phyloP scores from a whole-genome alignment of 805 yeast genomes.

The Scheffersomyces coipomensis region DNA sequence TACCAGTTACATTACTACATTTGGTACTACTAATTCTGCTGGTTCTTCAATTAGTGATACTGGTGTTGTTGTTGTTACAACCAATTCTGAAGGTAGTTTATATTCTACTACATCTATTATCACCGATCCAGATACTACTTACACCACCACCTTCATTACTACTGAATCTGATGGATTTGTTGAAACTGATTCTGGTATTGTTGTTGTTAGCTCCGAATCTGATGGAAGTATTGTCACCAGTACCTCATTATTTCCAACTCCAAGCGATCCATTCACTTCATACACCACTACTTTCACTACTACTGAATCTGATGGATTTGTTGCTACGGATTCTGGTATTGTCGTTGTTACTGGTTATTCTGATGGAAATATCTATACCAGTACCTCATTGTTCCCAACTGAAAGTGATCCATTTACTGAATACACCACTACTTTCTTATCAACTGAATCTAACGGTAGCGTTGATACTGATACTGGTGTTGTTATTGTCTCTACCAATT shows the following conservation, averaged over 20 bases:
- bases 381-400: neutral
- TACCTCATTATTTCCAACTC: constrained; percentile 1
- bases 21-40: neutral
- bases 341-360: constrained; percentile 3
- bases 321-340: constrained; percentile 7
- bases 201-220: neutral
- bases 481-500: constrained; percentile 5
- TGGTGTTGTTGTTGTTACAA: neutral
- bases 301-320: too few relatives aligned
- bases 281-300: neutral
- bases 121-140: constrained; percentile 4
- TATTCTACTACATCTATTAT: constrained; percentile 10
- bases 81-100: neutral
- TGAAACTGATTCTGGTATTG: constrained; percentile 4
- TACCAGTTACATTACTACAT: neutral
- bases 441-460: constrained; percentile 7
- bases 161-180: neutral
- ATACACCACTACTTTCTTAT: constrained; percentile 7
- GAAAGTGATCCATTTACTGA: neutral
- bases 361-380: neutral
- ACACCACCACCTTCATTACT: constrained; percentile 2
- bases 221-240: neutral
- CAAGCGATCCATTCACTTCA: neutral
- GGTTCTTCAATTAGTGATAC: neutral
- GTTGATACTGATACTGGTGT: constrained; percentile 6